phyloP scores from a whole-genome alignment of 768 basidiomycete species.

The Udeniomyces megalosporus region DNA sequence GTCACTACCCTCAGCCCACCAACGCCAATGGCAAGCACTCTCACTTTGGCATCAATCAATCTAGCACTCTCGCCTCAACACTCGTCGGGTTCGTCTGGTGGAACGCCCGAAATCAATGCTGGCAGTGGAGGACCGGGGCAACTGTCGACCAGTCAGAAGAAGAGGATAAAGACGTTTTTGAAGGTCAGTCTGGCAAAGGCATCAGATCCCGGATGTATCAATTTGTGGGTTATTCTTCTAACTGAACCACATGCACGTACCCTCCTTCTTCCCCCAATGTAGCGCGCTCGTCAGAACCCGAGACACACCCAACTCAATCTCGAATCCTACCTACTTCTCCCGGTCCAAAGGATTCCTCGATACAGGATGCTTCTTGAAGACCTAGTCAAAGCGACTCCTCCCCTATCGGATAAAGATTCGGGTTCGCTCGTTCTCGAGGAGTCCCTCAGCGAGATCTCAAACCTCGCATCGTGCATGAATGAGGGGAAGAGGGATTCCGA shows the following conservation, averaged over 20 bases:
- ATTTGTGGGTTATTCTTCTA: too few species aligned
- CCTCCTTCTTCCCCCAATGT: background rate
- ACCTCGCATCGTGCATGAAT: constrained; percentile 86
- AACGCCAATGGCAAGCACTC: constrained; percentile 44
- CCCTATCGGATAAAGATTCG: constrained; percentile 45
- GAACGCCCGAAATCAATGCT: too few species aligned
- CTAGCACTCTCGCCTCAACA: background rate
- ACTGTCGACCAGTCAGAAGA: constrained; percentile 67
- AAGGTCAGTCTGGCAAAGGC: constrained; percentile 36
- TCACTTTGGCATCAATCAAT: constrained; percentile 6
- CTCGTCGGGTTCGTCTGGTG: background rate
- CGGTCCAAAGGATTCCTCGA: constrained; percentile 92
- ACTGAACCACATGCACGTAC: too few species aligned
- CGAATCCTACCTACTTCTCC: constrained; percentile 83
- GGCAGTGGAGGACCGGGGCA: too few species aligned
- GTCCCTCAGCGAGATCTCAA: constrained; percentile 72
- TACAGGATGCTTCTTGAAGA: constrained; percentile 86
- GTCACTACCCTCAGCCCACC: background rate
- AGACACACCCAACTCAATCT: constrained; percentile 84
- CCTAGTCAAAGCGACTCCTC: constrained; percentile 68
- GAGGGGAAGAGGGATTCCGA: constrained; percentile 94
- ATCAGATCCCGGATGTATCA: too few species aligned
- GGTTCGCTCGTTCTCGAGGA: constrained; percentile 63
- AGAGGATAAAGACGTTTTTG: constrained; percentile 71
- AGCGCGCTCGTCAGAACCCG: constrained; percentile 64